phyloP scores from a whole-genome alignment of 2,329 filamentous ascomycete genomes.

The Beauveria rudraprayagi region DNA sequence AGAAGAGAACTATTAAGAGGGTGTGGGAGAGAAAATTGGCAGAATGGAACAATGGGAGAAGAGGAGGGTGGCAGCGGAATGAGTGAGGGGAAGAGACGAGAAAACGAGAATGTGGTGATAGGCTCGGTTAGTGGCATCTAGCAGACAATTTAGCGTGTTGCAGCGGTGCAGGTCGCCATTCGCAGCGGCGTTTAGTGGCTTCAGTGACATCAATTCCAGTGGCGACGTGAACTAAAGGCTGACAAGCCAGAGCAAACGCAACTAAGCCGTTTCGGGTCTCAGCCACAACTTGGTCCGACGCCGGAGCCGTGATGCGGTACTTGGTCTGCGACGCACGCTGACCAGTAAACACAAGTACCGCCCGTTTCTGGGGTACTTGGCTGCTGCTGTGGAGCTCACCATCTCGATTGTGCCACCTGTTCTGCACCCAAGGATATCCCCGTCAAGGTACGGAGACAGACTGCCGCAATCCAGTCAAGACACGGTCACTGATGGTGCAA shows the following conservation, averaged over 20 bases:
- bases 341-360: neutral
- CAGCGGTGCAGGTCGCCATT: neutral
- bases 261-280: neutral
- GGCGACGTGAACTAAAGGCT: neutral
- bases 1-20: neutral
- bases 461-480: neutral
- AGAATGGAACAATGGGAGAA: neutral
- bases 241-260: neutral
- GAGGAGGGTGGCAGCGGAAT: neutral
- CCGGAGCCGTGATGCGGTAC: neutral
- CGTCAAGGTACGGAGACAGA: neutral
- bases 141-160: neutral
- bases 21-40: neutral
- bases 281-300: neutral
- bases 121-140: neutral
- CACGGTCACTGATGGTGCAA: neutral
- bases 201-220: neutral
- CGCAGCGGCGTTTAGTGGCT: neutral
- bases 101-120: neutral
- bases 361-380: neutral
- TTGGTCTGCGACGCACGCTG: neutral
- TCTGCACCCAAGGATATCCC: neutral
- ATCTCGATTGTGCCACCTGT: conserved; percentile 3
- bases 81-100: neutral
- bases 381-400: neutral